Conservation (phyloP, 176 grass and related monocot genomes). For the Poa pratensis region DNA sequence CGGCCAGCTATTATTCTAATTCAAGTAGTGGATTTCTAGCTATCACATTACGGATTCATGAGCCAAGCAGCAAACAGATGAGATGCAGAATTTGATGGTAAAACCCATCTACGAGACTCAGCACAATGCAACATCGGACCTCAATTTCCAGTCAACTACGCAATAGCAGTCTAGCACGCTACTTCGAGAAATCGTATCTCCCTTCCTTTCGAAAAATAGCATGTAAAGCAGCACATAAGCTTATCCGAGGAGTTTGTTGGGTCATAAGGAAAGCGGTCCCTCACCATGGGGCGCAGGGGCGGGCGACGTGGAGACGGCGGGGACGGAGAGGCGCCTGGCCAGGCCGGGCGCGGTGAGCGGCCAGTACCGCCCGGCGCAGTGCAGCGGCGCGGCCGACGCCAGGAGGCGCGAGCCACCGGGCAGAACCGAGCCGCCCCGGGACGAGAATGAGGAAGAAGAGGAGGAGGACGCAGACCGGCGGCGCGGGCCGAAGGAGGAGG, state of each 20-base stretch:
- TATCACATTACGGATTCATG: not conserved
- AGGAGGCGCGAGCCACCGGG: constrained; percentile 48
- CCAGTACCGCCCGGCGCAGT: constrained; percentile 50
- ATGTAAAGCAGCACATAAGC: constrained; percentile 5
- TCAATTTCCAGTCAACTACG: constrained; percentile 14
- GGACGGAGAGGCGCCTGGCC: constrained; percentile 47
- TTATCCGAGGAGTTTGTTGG: not conserved
- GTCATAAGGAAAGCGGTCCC: not conserved
- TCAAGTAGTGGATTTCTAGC: not conserved
- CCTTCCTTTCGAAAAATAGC: not conserved
- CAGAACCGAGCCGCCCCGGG: constrained; percentile 43
- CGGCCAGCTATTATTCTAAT: not conserved
- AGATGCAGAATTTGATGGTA: constrained; percentile 14
- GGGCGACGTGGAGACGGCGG: constrained; percentile 82
- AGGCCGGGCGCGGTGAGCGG: constrained; percentile 28
- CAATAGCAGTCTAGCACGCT: not conserved
- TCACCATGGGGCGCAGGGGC: constrained; percentile 69
- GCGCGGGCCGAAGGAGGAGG: constrained; percentile 7
- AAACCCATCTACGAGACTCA: not conserved
- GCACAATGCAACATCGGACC: not conserved
- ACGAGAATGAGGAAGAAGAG: constrained; percentile 24
- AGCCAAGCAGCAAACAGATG: constrained; percentile 16
- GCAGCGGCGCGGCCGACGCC: constrained; percentile 46
- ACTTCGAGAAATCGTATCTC: not conserved
- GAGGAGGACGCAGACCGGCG: not conserved